phyloP scores from a whole-genome alignment of 805 yeast genomes.

The Aciculoconidium aculeatum region DNA sequence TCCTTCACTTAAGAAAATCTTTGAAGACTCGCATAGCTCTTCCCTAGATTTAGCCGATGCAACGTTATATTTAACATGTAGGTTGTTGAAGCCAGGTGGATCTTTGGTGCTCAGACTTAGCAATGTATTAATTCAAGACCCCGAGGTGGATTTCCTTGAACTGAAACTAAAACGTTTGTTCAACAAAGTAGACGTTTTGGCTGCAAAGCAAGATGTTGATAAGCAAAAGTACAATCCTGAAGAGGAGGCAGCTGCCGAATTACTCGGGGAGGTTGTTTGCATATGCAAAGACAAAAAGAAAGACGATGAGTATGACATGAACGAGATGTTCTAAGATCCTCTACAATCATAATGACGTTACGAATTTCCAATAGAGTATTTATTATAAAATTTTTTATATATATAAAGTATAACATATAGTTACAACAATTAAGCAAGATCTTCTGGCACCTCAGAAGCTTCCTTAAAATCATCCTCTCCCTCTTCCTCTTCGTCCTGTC shows the following conservation, averaged over 20 bases:
- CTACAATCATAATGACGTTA: background rate
- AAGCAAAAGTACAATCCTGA: no score
- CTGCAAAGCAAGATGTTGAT: slow-evolving; percentile 2
- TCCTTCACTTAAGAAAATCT: slow-evolving; percentile 20
- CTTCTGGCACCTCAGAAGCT: slow-evolving; percentile 10
- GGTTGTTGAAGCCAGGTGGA: slow-evolving; percentile 24
- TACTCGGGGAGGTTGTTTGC: slow-evolving; percentile 14
- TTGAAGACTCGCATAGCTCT: slow-evolving; percentile 20
- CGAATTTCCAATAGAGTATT: no score
- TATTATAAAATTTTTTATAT: no score
- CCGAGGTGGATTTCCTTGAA: slow-evolving; percentile 22
- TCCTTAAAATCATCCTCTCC: slow-evolving; percentile 8
- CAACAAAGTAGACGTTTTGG: slow-evolving; percentile 17
- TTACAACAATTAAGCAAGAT: no score
- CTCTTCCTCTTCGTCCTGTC: slow-evolving; percentile 32
- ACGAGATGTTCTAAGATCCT: slow-evolving; percentile 2
- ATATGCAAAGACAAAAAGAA: slow-evolving; percentile 23
- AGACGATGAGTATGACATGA: slow-evolving; percentile 9
- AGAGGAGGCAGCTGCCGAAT: slow-evolving; percentile 13
- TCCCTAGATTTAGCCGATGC: slow-evolving; percentile 38
- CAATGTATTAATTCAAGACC: slow-evolving; percentile 19
- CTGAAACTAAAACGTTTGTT: slow-evolving; percentile 22
- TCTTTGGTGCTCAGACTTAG: slow-evolving; percentile 26
- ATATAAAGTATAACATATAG: no score
- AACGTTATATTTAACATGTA: slow-evolving; percentile 25